Base-by-base conservation (phyloP, 495 filamentous ascomycete species). In the Daldinia loculata region DNA sequence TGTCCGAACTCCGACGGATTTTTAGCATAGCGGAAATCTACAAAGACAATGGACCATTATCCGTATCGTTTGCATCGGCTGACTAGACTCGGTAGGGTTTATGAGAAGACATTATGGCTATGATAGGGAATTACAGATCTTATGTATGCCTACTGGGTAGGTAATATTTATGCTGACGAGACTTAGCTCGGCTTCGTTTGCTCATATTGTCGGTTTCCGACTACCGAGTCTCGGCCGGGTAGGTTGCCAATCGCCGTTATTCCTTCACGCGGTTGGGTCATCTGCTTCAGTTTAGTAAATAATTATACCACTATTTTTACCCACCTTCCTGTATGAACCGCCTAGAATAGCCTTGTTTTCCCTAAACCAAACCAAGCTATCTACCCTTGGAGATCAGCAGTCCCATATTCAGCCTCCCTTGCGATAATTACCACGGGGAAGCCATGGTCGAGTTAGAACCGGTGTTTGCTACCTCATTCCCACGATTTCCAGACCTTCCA, bases 211-310 rank as follows among this genome's bases (percentile, higher is more conserved):
- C 70, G 70, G 70, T 73, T 73, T 73, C 70, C 70, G 70, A 72
- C 65, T 66, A 48, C 70, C 70, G 70, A 73, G 66, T 69, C 70
- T 69, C 66, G 65, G 70, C 65, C 66, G 61, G 70, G 43, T 22
- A 0, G 24, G 17, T 65, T 19, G 70, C 56, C 52, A 69, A 69
- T 41, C 57, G 61, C 61, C 70, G 30, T 50, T 43, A 48, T 58
- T 43, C 53, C 48, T 36, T 66, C 22, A 50, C 50, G 34, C 19
- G 59, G 59, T 9, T 52, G 45, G 19, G 56, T 58, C 26, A 43
- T 51, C 32, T 50, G n/a, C 51, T 62, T 66, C 9, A 39, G 43
- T 36, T 52, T 34, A 48, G 41, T 36, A 48, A 48, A 48, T 30
- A 27, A 30, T 9, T 26, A 53, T 30, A n/a, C 26, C 15, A 30